phyloP scores from a whole-genome alignment of 768 basidiomycete species.

The Hypholoma fasciculare region DNA sequence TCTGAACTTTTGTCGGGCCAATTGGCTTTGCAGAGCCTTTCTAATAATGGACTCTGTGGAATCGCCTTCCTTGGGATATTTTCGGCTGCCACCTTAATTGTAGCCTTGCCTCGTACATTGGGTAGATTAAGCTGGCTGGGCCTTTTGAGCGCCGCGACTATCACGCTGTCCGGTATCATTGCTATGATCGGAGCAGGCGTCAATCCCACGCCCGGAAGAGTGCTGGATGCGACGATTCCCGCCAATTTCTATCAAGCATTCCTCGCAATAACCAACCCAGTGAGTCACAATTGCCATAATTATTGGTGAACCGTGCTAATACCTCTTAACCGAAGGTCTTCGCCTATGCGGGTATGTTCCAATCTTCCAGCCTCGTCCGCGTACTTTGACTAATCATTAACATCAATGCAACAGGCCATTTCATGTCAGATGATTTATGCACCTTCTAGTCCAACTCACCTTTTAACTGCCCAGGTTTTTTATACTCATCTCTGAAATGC shows the following conservation, averaged over 20 bases:
- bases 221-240: neutral
- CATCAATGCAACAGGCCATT: neutral
- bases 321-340: neutral
- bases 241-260: slow-evolving; percentile 6
- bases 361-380: neutral
- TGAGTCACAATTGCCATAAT: neutral
- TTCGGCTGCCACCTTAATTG: slow-evolving; percentile 3
- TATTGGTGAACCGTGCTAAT: neutral
- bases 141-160: neutral
- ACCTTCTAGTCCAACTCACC: neutral
- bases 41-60: slow-evolving; percentile 6
- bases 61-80: slow-evolving; percentile 7
- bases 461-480: slow-evolving; percentile 1
- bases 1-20: slow-evolving; percentile 8
- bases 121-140: slow-evolving; percentile 7
- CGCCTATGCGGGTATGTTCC: slow-evolving; percentile 2
- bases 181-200: slow-evolving; percentile 8
- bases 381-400: neutral
- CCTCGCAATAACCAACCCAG: slow-evolving; percentile 8
- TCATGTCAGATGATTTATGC: neutral
- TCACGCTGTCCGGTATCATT: slow-evolving; percentile 4
- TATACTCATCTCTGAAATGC: slow-evolving; percentile 10
- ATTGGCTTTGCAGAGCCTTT: slow-evolving; percentile 3
- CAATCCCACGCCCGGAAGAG: slow-evolving; percentile 2
- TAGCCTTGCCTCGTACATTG: slow-evolving; percentile 6